A percentile compares a stretch with the other conserved stretches of the same genome.
These are phyloP conservation scores for Monascus purpureus DNA, from an alignment of 495 filamentous ascomycete genomes.

Conservation along the genomic window DNA sequence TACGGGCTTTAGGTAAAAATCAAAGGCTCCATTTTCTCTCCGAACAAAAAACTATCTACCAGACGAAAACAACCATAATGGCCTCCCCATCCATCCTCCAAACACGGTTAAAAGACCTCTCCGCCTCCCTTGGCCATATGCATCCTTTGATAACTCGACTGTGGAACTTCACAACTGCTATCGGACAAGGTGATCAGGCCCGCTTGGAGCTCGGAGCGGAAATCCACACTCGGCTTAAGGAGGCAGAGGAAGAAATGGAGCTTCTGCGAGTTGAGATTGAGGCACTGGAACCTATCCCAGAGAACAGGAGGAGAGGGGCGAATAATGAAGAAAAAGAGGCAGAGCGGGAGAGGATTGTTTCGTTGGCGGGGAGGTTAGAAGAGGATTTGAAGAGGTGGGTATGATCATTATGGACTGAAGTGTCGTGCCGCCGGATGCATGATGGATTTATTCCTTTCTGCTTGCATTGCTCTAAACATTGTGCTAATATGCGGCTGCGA, in stretches of 20 bases:
- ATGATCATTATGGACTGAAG: neutral
- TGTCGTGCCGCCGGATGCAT: neutral
- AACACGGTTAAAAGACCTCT: conserved; percentile 51
- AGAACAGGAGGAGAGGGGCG: conserved; percentile 23
- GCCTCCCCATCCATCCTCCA: conserved; percentile 40
- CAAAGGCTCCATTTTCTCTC: too few relatives aligned
- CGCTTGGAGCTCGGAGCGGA: conserved; percentile 66
- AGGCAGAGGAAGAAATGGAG: conserved; percentile 79
- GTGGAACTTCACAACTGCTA: conserved; percentile 48
- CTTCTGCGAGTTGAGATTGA: conserved; percentile 64
- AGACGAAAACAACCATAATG: too few relatives aligned
- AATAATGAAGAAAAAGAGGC: conserved; percentile 35
- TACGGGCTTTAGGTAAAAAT: too few relatives aligned
- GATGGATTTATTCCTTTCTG: neutral
- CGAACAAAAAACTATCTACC: too few relatives aligned
- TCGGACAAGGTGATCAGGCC: conserved; percentile 46
- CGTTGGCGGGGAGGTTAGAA: conserved; percentile 46
- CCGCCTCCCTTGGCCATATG: conserved; percentile 51
- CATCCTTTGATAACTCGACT: conserved; percentile 65
- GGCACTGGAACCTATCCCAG: conserved; percentile 37
- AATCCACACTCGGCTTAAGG: conserved; percentile 70
- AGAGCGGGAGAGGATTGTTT: conserved; percentile 44
- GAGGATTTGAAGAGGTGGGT: conserved; percentile 57
- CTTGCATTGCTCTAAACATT: neutral
- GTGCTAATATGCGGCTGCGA: conserved; percentile 5